phyloP scores from a whole-genome alignment of 208 protist species.

The Trypanosoma mega region DNA sequence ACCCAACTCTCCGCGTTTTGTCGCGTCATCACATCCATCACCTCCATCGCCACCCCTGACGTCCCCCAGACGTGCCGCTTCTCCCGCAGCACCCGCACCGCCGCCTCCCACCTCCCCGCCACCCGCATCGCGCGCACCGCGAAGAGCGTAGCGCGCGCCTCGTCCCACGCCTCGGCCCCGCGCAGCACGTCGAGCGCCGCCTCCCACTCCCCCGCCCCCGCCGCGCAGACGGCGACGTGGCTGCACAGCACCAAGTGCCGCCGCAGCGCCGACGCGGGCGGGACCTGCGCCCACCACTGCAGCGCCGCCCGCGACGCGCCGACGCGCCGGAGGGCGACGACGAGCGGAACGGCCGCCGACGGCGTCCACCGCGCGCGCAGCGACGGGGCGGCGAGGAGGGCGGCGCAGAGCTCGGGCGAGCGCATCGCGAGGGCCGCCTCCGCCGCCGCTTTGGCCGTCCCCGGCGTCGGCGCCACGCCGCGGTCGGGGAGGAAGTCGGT shows the following conservation, averaged over 20 bases:
- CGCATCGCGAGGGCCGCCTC: conserved; percentile 33
- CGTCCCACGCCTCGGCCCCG: conserved; percentile 20
- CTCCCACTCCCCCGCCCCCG: conserved; percentile 17
- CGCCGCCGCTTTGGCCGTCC: conserved; percentile 18
- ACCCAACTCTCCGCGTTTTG: conserved; percentile 36
- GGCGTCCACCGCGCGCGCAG: conserved; percentile 9
- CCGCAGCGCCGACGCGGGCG: conserved; percentile 19
- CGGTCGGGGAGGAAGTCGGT: conserved; percentile 14
- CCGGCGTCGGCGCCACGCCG: conserved; percentile 9
- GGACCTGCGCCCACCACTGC: conserved; percentile 27
- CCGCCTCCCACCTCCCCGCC: conserved; percentile 23
- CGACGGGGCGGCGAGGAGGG: conserved; percentile 7
- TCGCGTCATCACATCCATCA: conserved; percentile 19
- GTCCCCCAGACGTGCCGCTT: conserved; percentile 11
- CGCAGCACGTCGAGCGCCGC: conserved; percentile 33
- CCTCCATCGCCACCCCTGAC: conserved; percentile 14
- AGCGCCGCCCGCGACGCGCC: conserved; percentile 19
- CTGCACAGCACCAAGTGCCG: conserved; percentile 55
- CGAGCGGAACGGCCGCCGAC: conserved; percentile 18
- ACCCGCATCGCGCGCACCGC: conserved; percentile 41
- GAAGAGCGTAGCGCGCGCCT: conserved; percentile 43
- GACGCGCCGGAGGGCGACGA: conserved; percentile 19
- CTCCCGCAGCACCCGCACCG: conserved; percentile 2
- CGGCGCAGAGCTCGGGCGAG: conserved; percentile 12
- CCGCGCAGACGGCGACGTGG: conserved; percentile 54